phyloP scores from a whole-genome alignment of 2,329 filamentous ascomycete genomes.

The Scedosporium dehoogii region DNA sequence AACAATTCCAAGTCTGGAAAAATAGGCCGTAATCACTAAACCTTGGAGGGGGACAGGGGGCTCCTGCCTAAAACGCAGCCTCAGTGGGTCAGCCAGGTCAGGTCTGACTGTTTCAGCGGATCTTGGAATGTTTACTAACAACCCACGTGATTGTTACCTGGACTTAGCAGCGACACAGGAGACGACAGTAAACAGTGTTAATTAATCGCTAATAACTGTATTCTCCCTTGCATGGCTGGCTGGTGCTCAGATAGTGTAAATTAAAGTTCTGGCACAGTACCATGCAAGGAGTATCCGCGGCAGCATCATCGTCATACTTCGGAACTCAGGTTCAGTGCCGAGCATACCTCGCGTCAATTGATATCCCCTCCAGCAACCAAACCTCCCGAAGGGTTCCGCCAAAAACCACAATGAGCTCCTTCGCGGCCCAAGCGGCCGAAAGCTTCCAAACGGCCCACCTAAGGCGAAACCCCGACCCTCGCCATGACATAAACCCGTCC shows the following conservation, averaged over 20 bases:
- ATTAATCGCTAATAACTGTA: too few relatives aligned
- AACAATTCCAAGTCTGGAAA: constrained; percentile 1
- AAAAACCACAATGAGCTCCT: constrained; percentile 35
- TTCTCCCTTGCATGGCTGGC: too few relatives aligned
- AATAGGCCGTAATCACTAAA: background rate
- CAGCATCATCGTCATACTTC: too few relatives aligned
- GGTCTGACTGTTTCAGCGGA: too few relatives aligned
- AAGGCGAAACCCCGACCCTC: constrained; percentile 58
- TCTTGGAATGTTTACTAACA: too few relatives aligned
- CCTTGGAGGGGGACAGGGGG: background rate
- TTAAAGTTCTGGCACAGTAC: too few relatives aligned
- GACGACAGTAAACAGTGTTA: too few relatives aligned
- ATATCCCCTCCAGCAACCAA: constrained; percentile 7
- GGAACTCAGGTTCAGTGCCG: too few relatives aligned
- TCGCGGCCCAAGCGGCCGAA: constrained; percentile 61
- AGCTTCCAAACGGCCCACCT: constrained; percentile 75
- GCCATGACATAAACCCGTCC: constrained; percentile 70
- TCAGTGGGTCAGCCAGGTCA: background rate
- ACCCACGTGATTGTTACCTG: too few relatives aligned
- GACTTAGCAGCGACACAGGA: too few relatives aligned
- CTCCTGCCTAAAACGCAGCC: background rate
- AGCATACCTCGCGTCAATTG: background rate
- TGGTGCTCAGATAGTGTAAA: too few relatives aligned
- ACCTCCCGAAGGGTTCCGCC: background rate
- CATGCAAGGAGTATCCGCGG: too few relatives aligned